phyloP scores from a whole-genome alignment of 1,139 yeast genomes.

The Groenewaldozyma auringiensis region DNA sequence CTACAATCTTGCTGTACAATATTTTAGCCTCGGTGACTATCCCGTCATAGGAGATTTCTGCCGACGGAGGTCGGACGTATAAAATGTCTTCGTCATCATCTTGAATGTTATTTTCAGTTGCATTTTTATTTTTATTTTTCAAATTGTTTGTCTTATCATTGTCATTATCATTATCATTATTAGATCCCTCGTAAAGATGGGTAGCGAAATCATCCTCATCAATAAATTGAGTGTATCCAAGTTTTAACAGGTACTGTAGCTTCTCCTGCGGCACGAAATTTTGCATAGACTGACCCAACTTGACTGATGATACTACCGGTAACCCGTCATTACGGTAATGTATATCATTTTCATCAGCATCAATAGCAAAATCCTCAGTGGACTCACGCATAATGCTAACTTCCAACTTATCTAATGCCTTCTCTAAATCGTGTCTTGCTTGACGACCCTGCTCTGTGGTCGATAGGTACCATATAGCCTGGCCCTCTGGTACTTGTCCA shows the following conservation, averaged over 20 bases:
- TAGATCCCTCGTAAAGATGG: slow-evolving; percentile 17
- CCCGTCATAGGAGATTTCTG: slow-evolving; percentile 88
- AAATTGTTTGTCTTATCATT: slow-evolving; percentile 13
- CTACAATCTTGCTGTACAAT: slow-evolving; percentile 70
- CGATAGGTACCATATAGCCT: slow-evolving; percentile 83
- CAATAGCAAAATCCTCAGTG: slow-evolving; percentile 44
- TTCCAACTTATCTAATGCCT: slow-evolving; percentile 76
- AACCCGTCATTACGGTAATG: slow-evolving; percentile 50
- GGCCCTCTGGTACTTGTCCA: slow-evolving; percentile 84
- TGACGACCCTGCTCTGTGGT: slow-evolving; percentile 63
- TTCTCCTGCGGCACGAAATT: slow-evolving; percentile 77
- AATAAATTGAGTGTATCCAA: slow-evolving; percentile 62
- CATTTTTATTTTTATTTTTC: slow-evolving; percentile 4
- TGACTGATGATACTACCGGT: slow-evolving; percentile 68
- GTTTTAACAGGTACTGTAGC: slow-evolving; percentile 67
- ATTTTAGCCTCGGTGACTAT: slow-evolving; percentile 72
- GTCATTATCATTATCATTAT: slow-evolving; percentile 1
- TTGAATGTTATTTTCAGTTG: slow-evolving; percentile 2
- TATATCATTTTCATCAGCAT: slow-evolving; percentile 50
- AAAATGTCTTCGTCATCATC: slow-evolving; percentile 22
- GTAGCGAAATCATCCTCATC: slow-evolving; percentile 16
- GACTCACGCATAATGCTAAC: slow-evolving; percentile 72
- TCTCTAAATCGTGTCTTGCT: slow-evolving; percentile 72
- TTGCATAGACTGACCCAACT: slow-evolving; percentile 75
- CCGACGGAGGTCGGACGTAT: slow-evolving; percentile 60